Percentiles rank a stretch among this genome's conserved stretches.
Evolutionary conservation across 179 eudicot species (phyloP).

Genomic region (Silene noctiflora): DNA sequence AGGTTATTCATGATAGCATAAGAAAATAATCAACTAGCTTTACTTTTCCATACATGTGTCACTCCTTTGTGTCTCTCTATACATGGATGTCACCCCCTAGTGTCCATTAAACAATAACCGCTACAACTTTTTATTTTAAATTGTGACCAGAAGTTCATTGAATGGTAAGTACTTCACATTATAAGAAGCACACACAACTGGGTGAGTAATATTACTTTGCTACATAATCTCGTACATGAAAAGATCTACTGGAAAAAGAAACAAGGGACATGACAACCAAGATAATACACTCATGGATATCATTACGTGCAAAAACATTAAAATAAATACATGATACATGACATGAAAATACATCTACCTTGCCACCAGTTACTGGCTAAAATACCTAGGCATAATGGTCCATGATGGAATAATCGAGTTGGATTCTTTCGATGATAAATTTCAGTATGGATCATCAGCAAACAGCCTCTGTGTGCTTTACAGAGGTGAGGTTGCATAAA

Average conservation of each 20-base stretch:
- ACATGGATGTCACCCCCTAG: background rate
- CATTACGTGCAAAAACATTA: background rate
- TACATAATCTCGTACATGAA: background rate
- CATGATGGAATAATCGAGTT: background rate
- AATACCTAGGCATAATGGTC: background rate
- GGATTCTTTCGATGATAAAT: background rate
- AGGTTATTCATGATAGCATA: background rate
- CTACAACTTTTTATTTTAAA: no score
- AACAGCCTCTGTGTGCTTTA: background rate
- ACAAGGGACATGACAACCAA: background rate
- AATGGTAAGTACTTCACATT: no score
- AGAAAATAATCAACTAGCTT: background rate
- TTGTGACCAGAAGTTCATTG: no score
- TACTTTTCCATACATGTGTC: background rate
- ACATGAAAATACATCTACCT: background rate
- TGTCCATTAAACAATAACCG: background rate
- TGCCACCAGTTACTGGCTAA: background rate
- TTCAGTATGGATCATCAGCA: background rate
- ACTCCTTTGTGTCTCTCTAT: background rate
- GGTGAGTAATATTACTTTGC: background rate
- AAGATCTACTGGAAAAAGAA: constrained; percentile 1
- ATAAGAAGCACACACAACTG: no score
- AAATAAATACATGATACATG: background rate
- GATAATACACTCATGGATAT: background rate
- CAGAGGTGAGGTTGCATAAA: background rate